Evolutionary conservation across 2,329 filamentous ascomycete genomes (phyloP).

Genomic region (Elsinoe perseae): DNA sequence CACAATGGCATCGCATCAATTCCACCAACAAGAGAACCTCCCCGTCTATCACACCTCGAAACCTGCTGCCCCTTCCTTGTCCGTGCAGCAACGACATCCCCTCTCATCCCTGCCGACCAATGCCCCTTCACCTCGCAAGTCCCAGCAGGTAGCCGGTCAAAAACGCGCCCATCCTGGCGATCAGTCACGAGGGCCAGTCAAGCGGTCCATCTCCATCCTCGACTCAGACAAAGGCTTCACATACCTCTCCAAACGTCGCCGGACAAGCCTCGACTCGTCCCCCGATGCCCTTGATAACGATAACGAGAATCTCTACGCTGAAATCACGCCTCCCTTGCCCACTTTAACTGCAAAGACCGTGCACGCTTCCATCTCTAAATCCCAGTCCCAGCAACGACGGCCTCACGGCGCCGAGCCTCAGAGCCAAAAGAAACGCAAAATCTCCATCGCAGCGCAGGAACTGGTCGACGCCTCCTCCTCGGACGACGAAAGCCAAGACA

Average conservation of each 20-base stretch:
- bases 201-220: slow-evolving; percentile 27
- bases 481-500: slow-evolving; percentile 12
- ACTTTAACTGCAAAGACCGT: background rate
- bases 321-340: slow-evolving; percentile 9
- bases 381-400: background rate
- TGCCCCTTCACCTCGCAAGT: background rate
- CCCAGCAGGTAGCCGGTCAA: background rate
- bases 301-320: background rate
- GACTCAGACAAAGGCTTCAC: slow-evolving; percentile 28
- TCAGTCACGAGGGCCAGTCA: slow-evolving; percentile 22
- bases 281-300: background rate
- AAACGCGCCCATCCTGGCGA: background rate
- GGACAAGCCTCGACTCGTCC: slow-evolving; percentile 15
- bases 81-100: background rate
- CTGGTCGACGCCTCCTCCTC: slow-evolving; percentile 3
- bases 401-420: too few species aligned
- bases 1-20: background rate
- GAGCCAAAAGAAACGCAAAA: slow-evolving; percentile 19
- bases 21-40: slow-evolving; percentile 5
- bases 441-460: slow-evolving; percentile 21
- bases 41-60: background rate
- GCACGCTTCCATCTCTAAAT: background rate
- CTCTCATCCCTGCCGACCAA: slow-evolving; percentile 6
- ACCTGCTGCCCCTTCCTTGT: background rate
- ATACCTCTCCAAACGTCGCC: slow-evolving; percentile 30